Evolutionary conservation across 306 rosid species (phyloP).

Genomic region (Biancaea sappan): DNA sequence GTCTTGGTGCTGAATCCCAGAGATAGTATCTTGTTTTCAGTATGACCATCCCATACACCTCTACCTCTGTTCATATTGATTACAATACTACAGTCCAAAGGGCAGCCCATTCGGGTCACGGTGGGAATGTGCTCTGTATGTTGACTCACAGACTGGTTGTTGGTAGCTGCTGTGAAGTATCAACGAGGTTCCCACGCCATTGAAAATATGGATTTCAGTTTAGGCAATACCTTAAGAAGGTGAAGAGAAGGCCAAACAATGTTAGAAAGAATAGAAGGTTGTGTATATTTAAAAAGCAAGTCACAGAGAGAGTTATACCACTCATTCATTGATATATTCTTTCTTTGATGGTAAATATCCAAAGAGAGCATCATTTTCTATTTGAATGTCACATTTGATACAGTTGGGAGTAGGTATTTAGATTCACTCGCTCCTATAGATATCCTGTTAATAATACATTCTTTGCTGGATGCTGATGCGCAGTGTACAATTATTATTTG

Average conservation of each 20-base stretch:
- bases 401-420: slow-evolving; percentile 35
- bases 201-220: slow-evolving; percentile 36
- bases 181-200: slow-evolving; percentile 38
- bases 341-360: slow-evolving; percentile 42
- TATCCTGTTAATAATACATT: slow-evolving; percentile 34
- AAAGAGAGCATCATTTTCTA: slow-evolving; percentile 33
- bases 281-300: slow-evolving; percentile 47
- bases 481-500: neutral
- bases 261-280: slow-evolving; percentile 36
- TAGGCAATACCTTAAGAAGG: slow-evolving; percentile 38
- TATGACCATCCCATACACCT: slow-evolving; percentile 21
- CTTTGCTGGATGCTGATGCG: neutral
- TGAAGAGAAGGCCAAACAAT: slow-evolving; percentile 29
- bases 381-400: slow-evolving; percentile 44
- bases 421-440: slow-evolving; percentile 24
- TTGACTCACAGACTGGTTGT: slow-evolving; percentile 32
- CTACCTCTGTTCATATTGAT: slow-evolving; percentile 21
- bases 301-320: slow-evolving; percentile 42
- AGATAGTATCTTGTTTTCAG: slow-evolving; percentile 42
- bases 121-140: slow-evolving; percentile 41
- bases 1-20: slow-evolving; percentile 34
- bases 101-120: slow-evolving; percentile 42
- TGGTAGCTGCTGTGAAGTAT: slow-evolving; percentile 41
- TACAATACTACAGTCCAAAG: slow-evolving; percentile 37
- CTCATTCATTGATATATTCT: slow-evolving; percentile 57